Evolutionary conservation across 2,329 filamentous ascomycete genomes (phyloP).

Genomic region (Venturia effusa): DNA sequence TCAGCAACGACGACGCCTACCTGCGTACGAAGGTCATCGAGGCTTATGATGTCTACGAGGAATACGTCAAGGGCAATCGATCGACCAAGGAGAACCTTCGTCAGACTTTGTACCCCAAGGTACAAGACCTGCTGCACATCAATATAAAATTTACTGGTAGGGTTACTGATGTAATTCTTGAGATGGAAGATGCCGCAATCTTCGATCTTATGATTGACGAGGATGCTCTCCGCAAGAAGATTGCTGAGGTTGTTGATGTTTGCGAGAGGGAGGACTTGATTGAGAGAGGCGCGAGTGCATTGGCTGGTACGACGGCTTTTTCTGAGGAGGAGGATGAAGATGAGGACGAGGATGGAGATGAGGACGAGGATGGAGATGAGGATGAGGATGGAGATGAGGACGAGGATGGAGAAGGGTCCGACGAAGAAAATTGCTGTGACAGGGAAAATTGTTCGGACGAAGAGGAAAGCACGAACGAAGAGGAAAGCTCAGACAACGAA

Average conservation of each 20-base stretch:
- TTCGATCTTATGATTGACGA: neutral
- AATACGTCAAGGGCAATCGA: conserved; percentile 83
- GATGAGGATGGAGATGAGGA: neutral
- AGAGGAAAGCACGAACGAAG: neutral
- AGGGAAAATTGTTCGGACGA: neutral
- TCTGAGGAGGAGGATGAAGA: neutral
- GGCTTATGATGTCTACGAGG: conserved; percentile 92
- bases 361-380: neutral
- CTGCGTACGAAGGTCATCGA: conserved; percentile 95
- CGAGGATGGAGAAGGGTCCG: neutral
- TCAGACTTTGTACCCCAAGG: neutral
- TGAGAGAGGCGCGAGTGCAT: neutral
- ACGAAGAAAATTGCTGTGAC: neutral
- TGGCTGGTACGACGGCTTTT: neutral
- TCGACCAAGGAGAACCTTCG: neutral
- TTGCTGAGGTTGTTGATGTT: neutral
- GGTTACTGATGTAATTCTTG: neutral
- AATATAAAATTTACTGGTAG: neutral
- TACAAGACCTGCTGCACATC: neutral
- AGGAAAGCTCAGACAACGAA: too few relatives aligned
- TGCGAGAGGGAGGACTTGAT: neutral
- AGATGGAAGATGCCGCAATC: neutral
- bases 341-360: neutral
- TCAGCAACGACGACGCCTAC: conserved; percentile 81
- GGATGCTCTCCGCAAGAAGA: neutral